Base-by-base conservation (phyloP, 257 asterid genomes). In the Petrea volubilis region DNA sequence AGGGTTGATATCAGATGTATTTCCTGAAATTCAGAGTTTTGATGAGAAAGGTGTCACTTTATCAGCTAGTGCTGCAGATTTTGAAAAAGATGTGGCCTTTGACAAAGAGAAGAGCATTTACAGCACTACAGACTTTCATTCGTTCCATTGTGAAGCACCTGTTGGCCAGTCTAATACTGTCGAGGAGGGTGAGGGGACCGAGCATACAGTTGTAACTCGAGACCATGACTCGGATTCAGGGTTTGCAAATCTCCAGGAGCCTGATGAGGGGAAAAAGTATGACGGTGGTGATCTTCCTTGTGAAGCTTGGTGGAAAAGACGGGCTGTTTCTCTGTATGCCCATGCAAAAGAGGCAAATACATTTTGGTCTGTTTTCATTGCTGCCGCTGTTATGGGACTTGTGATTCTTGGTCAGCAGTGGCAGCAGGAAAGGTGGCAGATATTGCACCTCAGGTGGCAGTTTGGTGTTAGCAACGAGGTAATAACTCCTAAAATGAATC, bases 261-360 rank as follows among this genome's bases (percentile, higher is more conserved):
- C 65, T 46, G 77, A 41, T 20, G 85, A 83, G 17, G 81, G 77
- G 60, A 79, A 79, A 29, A 74, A 71, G 11, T 56, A 65, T 70
- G 91, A 80, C 64, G 82, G 61, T 9, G 67, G 71, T 52, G 76
- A 77, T 63, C 87, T 83, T 74, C 96, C 96, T 56, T 89, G 90
- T 75, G 88, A 81, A 75, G 93, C 90, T 68, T 89, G 96, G 96
- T 89, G 96, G 96, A 89, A 84, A 78, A 85, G 88, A 64, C 76
- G 56, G 41, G 87, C 85, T 58, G 53, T 79, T 71, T 77, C 96
- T 70, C 24, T 89, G 23, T 83, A 85, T 70, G 60, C 77, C 51
- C 90, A 80, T 73, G 94, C 94, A 17, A 89, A 85, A 82, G 94
- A 87, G 53, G 84, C 94, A 23, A 87, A 89, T 56, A 24, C 96